Conservation (phyloP, 768 basidiomycete genomes). For the Pleurotus sapidus region DNA sequence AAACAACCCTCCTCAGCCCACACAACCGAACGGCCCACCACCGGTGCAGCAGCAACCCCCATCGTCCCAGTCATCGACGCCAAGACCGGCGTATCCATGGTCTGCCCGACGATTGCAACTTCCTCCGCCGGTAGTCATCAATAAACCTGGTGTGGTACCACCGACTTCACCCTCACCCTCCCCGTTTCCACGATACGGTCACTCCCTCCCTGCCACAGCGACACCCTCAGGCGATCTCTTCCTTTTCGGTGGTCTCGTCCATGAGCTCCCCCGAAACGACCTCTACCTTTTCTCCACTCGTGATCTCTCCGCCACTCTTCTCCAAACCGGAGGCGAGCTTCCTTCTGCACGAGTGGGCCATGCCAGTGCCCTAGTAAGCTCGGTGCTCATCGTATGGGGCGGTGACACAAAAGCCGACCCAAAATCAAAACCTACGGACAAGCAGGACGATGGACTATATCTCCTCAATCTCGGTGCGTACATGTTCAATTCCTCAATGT, state of each 20-base stretch:
- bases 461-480: slow-evolving; percentile 87
- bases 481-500: neutral
- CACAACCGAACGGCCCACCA: neutral
- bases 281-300: slow-evolving; percentile 85
- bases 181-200: slow-evolving; percentile 96
- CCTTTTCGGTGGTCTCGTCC: slow-evolving; percentile 95
- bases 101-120: slow-evolving; percentile 70
- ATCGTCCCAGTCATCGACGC: slow-evolving; percentile 30
- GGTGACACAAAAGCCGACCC: slow-evolving; percentile 89
- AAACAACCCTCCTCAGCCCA: slow-evolving; percentile 12
- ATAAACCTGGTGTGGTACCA: slow-evolving; percentile 62
- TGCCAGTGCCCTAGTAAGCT: slow-evolving; percentile 92
- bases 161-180: slow-evolving; percentile 73
- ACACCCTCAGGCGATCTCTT: slow-evolving; percentile 87
- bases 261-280: slow-evolving; percentile 88
- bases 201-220: slow-evolving; percentile 80
- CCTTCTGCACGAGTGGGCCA: slow-evolving; percentile 95
- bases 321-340: slow-evolving; percentile 86
- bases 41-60: slow-evolving; percentile 10
- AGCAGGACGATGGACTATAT: slow-evolving; percentile 91
- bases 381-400: slow-evolving; percentile 96
- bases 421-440: slow-evolving; percentile 58
- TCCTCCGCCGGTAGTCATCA: slow-evolving; percentile 61
- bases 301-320: slow-evolving; percentile 73
- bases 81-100: slow-evolving; percentile 79